phyloP scores from a whole-genome alignment of 148 eudicot species.

The Rhododendron molle region DNA sequence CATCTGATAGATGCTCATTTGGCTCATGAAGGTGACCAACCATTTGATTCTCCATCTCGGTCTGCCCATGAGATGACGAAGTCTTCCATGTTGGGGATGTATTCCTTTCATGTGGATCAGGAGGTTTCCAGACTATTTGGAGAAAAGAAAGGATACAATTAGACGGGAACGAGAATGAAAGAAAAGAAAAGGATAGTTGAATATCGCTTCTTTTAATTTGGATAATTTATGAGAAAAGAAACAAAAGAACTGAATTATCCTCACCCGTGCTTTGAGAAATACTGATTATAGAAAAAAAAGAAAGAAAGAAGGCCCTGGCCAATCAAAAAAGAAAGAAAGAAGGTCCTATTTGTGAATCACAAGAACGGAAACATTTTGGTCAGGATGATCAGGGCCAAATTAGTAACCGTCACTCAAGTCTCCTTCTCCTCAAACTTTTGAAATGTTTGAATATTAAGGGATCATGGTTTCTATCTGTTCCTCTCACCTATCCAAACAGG shows the following conservation, averaged over 20 bases:
- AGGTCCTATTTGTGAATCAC: conserved; percentile 27
- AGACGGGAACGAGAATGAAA: conserved; percentile 32
- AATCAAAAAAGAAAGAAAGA: conserved; percentile 31
- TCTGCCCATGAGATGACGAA: background rate
- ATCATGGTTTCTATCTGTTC: background rate
- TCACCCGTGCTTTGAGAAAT: background rate
- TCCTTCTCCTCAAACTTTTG: conserved; percentile 27
- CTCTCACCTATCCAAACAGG: background rate
- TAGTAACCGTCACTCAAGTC: background rate
- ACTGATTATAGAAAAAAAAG: conserved; percentile 24
- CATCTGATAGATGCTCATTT: background rate
- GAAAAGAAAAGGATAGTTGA: conserved; percentile 28
- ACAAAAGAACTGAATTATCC: background rate
- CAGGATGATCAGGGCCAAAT: background rate
- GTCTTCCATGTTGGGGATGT: background rate
- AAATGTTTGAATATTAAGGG: background rate
- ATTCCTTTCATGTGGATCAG: conserved; percentile 35
- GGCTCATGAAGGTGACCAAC: background rate
- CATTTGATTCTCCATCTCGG: background rate
- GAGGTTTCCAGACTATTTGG: conserved; percentile 32
- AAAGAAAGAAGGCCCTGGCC: background rate
- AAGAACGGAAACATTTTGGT: background rate
- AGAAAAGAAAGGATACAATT: conserved; percentile 12
- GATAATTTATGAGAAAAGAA: background rate
- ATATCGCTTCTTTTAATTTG: background rate